Evolutionary conservation across 495 filamentous ascomycete species (phyloP).

Genomic region (Lasiosphaeriaceae sp.): DNA sequence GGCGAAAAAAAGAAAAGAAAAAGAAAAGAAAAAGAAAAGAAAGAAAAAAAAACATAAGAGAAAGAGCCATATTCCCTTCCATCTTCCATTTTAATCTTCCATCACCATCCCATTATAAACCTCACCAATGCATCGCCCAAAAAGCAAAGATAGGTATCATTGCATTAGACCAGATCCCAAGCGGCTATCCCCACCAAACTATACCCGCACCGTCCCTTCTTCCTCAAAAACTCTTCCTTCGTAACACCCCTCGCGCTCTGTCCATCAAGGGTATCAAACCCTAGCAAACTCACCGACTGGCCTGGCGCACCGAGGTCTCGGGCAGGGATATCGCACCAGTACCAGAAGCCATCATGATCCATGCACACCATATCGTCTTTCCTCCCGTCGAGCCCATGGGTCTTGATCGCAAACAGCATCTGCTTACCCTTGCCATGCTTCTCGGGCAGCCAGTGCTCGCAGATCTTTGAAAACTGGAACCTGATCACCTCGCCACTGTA

Average conservation of each 20-base stretch:
- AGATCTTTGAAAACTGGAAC: constrained; percentile 73
- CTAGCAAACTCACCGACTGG: constrained; percentile 58
- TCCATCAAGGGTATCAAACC: constrained; percentile 60
- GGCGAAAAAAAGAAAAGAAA: no score
- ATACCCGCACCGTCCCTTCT: constrained; percentile 59
- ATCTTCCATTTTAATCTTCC: no score
- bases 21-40: no score
- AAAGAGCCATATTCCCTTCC: no score
- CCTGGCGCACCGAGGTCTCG: constrained; percentile 65
- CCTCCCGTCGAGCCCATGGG: constrained; percentile 62
- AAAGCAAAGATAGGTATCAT: not conserved
- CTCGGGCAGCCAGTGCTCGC: constrained; percentile 72
- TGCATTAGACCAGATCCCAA: constrained; percentile 71
- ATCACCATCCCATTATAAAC: no score
- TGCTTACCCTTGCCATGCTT: constrained; percentile 59
- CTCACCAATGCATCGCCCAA: no score
- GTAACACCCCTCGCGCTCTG: constrained; percentile 65
- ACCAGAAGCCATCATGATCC: constrained; percentile 62
- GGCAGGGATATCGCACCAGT: constrained; percentile 69
- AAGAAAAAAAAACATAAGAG: no score
- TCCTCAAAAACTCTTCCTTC: constrained; percentile 57
- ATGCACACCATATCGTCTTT: constrained; percentile 63
- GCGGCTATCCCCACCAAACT: constrained; percentile 56
- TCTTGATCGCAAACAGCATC: constrained; percentile 61
- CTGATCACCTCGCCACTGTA: constrained; percentile 47